Evolutionary conservation across 164 flowering plant species (phyloP), one percentile per base, ranked within the genome.

Genomic region (Stephania cephalantha): DNA sequence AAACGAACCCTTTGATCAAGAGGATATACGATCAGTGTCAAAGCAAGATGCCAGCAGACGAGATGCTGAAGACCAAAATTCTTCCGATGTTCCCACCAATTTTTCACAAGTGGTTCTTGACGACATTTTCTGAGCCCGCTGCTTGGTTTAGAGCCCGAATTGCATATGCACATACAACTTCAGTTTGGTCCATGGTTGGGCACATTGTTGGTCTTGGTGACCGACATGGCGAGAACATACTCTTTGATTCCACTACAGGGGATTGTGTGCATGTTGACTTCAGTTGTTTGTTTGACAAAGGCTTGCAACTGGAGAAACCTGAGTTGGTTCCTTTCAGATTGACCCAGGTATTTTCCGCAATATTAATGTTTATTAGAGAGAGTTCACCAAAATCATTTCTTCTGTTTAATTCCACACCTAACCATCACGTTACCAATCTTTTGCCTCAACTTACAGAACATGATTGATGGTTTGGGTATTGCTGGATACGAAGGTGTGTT

Each of bases 111-210:
- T 96, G 99, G 99, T 96, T 96, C 79, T 75, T 94, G 81, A 89
- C 84, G 73, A 96, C 93, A 25, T 96, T 96, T 82, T 92, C 99
- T 20, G 99, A 96, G 85, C 98, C 99, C 31, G 99, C 98, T 78
- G 94, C 95, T 72, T 96, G 99, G 99, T 96, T 94, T 80, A 86
- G 99, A 80, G 98, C 99, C 75, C 87, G 99, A 44, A 79, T 89
- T 82, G 95, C 99, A 66, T 96, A 90, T 92, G 97, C 98, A 69
- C 99, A 94, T 78, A 96, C 99, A 52, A 86, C 93, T 68, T 98
- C 99, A 50, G 99, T 96, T 72, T 96, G 99, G 99, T 96, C 97
- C 71, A 94, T 96, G 99, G 99, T 96, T 80, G 99, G 99, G 69
- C 98, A 96, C 82, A 96, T 94, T 74, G 99, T 96, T 77, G 99